These are phyloP conservation scores for Chrysophaeum taylorii DNA, from an alignment of 352 stramenopile species.

Conservation along the genomic window DNA sequence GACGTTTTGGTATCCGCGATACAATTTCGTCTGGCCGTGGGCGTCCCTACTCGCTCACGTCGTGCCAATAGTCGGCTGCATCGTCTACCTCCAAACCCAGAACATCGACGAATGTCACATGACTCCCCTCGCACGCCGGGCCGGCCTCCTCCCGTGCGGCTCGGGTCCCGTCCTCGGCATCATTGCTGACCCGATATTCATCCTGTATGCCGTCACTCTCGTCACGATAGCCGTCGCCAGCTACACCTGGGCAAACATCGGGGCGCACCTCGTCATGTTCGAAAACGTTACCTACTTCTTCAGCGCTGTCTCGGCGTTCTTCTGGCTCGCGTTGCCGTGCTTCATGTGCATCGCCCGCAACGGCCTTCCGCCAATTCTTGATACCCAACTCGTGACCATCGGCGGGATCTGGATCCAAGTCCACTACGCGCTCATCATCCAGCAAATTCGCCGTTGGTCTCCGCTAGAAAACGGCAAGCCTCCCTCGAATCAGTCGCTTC, in stretches of 20 bases:
- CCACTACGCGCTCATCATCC: background rate
- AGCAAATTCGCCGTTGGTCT: background rate
- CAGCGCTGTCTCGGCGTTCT: background rate
- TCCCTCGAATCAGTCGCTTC: background rate
- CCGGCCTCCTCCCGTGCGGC: background rate
- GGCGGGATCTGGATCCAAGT: conserved; percentile 1
- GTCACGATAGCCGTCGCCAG: background rate
- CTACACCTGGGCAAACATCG: background rate
- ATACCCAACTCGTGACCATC: background rate
- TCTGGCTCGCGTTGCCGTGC: background rate
- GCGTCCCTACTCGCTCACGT: background rate
- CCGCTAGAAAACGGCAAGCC: background rate
- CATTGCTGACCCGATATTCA: background rate
- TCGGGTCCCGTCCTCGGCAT: background rate
- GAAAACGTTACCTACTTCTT: conserved; percentile 14
- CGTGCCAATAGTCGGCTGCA: background rate
- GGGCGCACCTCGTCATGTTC: conserved; percentile 8
- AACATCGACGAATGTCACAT: background rate
- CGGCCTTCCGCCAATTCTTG: background rate
- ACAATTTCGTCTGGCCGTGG: background rate
- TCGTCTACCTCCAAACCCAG: conserved; percentile 6
- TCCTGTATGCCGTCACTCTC: background rate
- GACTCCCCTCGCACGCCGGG: background rate
- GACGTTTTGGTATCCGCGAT: background rate
- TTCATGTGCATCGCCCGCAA: background rate